Conservation (phyloP, 2,329 filamentous ascomycete species). For the Alternaria viburni region DNA sequence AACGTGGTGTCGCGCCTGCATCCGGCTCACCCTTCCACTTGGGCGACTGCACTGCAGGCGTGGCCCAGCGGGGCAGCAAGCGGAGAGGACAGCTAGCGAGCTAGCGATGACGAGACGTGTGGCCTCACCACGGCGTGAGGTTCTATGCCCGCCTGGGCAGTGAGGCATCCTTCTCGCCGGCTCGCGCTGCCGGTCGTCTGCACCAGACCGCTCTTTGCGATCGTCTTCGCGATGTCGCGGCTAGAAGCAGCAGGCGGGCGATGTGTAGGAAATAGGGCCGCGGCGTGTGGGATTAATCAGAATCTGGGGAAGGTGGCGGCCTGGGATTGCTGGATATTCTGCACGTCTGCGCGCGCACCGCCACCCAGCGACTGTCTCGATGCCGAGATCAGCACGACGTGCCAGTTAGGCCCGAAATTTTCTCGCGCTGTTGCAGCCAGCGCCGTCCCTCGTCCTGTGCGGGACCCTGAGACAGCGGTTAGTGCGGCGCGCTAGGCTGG, state of each 20-base stretch:
- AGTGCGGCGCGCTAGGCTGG: constrained; percentile 23
- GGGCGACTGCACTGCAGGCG: neutral
- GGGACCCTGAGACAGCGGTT: constrained; percentile 29
- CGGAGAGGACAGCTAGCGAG: constrained; percentile 17
- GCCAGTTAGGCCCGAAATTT: constrained; percentile 34
- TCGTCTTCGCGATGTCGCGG: neutral
- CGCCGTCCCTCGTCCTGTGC: constrained; percentile 20
- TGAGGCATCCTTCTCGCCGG: constrained; percentile 17
- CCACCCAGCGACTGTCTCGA: constrained; percentile 27
- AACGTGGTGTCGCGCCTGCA: neutral
- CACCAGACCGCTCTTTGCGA: constrained; percentile 28
- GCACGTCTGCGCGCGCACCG: constrained; percentile 20
- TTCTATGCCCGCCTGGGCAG: constrained; percentile 14
- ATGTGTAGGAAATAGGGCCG: neutral
- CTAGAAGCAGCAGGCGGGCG: constrained; percentile 13
- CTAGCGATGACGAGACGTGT: constrained; percentile 27
- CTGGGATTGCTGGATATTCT: constrained; percentile 13
- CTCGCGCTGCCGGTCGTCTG: constrained; percentile 15
- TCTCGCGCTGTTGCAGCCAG: constrained; percentile 30
- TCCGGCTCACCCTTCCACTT: neutral
- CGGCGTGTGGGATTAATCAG: constrained; percentile 10
- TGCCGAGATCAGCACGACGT: constrained; percentile 30
- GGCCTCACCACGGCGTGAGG: constrained; percentile 37
- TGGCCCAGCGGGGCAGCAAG: constrained; percentile 17
- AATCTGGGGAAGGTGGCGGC: constrained; percentile 32